Evolutionary conservation across 2,329 filamentous ascomycete species (phyloP), one percentile per base, ranked within the genome.

Genomic region (Trichoderma simmonsii): DNA sequence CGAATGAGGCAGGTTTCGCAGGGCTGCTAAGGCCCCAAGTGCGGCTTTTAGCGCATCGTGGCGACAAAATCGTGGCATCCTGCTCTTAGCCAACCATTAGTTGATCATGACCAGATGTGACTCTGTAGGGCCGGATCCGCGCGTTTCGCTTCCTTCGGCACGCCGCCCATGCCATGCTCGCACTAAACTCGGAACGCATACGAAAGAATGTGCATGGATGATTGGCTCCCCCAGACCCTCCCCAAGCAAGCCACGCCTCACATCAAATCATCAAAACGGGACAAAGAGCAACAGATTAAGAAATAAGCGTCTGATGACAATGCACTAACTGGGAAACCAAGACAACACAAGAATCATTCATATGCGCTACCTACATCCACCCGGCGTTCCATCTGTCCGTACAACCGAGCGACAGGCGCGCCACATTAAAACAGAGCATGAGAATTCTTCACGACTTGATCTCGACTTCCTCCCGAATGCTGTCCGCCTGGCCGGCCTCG

Each of bases 401-500:
- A 14, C 21, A 21, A 28, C 51, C 64, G 32, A 39, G 32, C 34
- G 30, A 18, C 54, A 34, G 6, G 64, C 30, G 62, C 61, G 48
- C 26, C 63, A 57, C 36, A 59, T 51, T 36, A 68, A 59, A 32
- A 48, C 15, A 36, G 28, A 18, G 28, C n/a, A 28, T 32, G 14
- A 32, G 9, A 39, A 51, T 26, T 34, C 28, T 60, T 74, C 64
- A 74, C n/a, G 69, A 51, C 68, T 74, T 74, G 51, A 73, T 67
- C 21, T 65, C 56, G 24, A 61, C 68, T 36, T 77, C 75, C 73
- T 79, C 78, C 21, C 75, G 75, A 65, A 79, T 77, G 63, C 77
- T 79, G 28, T 74, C 72, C 11, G 73, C 64, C n/a, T 73, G 76
- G 51, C 71, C 78, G 18, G 71, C 70, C 75, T 79, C 80, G 1